Evolutionary conservation across 2,329 filamentous ascomycete species (phyloP).

Genomic region (Nemania sp.): DNA sequence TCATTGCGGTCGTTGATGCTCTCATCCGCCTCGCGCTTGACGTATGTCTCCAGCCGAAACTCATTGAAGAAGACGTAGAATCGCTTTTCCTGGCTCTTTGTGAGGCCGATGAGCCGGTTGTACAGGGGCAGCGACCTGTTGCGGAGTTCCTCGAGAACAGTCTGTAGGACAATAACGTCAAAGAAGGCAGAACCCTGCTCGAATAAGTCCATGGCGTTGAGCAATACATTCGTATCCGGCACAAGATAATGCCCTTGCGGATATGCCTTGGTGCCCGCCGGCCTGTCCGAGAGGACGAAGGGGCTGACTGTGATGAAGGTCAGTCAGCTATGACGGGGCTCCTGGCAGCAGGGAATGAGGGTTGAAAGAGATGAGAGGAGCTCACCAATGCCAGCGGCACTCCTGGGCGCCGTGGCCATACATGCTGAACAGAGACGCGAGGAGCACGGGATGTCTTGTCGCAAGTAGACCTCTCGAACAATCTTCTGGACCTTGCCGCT

Average conservation of each 20-base stretch:
- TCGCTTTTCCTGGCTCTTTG: constrained; percentile 93
- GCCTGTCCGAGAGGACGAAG: constrained; percentile 87
- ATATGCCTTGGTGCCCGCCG: constrained; percentile 80
- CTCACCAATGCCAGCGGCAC: constrained; percentile 77
- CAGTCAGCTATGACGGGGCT: constrained; percentile 24
- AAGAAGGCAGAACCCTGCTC: constrained; percentile 91
- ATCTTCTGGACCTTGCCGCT: constrained; percentile 99
- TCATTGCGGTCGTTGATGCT: constrained; percentile 97
- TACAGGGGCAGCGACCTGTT: constrained; percentile 94
- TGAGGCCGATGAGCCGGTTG: constrained; percentile 86
- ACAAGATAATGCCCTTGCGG: constrained; percentile 91
- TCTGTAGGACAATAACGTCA: constrained; percentile 95
- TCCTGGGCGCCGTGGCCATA: constrained; percentile 72
- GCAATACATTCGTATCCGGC: constrained; percentile 92
- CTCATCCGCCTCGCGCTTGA: constrained; percentile 75
- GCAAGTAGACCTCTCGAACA: constrained; percentile 91
- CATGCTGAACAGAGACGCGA: constrained; percentile 84
- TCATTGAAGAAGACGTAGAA: constrained; percentile 99
- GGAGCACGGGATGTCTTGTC: constrained; percentile 96
- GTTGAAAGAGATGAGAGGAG: constrained; percentile 8
- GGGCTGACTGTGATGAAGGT: constrained; percentile 62
- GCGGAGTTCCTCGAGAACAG: constrained; percentile 92
- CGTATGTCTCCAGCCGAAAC: constrained; percentile 89
- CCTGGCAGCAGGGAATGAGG: constrained; percentile 5
- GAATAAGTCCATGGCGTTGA: constrained; percentile 96